Evolutionary conservation across 2,329 filamentous ascomycete species (phyloP).

Genomic region (Mycosphaerella sp.): DNA sequence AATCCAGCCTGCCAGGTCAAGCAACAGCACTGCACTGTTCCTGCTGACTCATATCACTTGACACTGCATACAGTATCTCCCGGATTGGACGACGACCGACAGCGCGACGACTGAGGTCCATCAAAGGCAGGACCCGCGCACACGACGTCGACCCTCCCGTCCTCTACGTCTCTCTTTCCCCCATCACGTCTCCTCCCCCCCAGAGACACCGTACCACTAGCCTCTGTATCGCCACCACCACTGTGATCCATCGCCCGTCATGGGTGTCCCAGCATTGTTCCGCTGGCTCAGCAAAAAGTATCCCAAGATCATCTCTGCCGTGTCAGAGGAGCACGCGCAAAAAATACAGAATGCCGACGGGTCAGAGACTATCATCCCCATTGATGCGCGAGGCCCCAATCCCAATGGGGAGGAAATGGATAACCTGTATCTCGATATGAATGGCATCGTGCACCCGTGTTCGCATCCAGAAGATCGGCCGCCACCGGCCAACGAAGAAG

Average conservation of each 20-base stretch:
- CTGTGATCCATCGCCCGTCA: conserved; percentile 39
- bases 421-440: conserved; percentile 98
- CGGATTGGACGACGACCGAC: conserved; percentile 5
- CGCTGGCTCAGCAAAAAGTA: conserved; percentile 96
- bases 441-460: conserved; percentile 98
- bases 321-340: conserved; percentile 77
- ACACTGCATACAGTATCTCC: background rate
- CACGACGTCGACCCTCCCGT: conserved; percentile 6
- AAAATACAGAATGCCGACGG: conserved; percentile 79
- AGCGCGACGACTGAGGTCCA: conserved; percentile 4
- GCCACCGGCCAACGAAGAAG: conserved; percentile 86
- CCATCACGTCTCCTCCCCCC: background rate
- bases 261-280: conserved; percentile 94
- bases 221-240: background rate
- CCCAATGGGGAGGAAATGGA: conserved; percentile 98
- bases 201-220: background rate
- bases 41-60: background rate
- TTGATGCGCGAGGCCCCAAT: conserved; percentile 78
- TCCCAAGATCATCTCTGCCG: conserved; percentile 90
- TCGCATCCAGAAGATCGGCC: conserved; percentile 93
- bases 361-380: conserved; percentile 66
- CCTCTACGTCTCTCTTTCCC: background rate
- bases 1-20: conserved; percentile 7
- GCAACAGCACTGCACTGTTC: too few relatives aligned
- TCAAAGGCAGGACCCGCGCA: conserved; percentile 12